These are phyloP conservation scores for Tremella mesenterica DNA, from an alignment of 768 basidiomycete genomes.

Conservation along the genomic window DNA sequence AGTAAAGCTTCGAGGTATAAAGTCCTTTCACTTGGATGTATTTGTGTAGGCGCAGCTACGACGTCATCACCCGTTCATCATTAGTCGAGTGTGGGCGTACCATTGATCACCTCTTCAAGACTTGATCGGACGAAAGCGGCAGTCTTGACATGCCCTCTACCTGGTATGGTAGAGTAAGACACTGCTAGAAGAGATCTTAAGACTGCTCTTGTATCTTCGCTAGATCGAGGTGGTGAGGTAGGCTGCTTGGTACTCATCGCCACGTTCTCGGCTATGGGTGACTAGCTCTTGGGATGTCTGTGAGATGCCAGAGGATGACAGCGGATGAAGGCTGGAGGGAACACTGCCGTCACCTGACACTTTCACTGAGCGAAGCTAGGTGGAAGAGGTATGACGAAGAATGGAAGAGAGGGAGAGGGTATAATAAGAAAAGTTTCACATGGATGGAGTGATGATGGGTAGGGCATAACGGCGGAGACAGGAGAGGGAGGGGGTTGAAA, in stretches of 20 bases:
- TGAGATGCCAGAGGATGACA: too few species aligned
- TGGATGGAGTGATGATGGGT: not conserved
- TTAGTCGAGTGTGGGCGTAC: too few species aligned
- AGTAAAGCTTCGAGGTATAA: constrained; percentile 56
- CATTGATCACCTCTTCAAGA: not conserved
- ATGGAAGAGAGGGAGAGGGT: not conserved
- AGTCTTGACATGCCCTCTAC: not conserved
- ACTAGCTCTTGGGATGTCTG: not conserved
- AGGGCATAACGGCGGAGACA: not conserved
- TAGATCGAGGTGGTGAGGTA: not conserved
- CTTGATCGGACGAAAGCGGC: not conserved
- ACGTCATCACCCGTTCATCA: too few species aligned
- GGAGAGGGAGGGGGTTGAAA: not conserved
- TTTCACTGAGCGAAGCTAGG: not conserved
- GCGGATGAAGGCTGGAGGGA: too few species aligned
- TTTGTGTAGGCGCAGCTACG: constrained; percentile 50
- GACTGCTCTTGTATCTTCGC: not conserved
- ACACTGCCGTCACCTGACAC: too few species aligned
- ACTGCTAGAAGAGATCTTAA: not conserved
- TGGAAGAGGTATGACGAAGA: not conserved
- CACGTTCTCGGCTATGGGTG: not conserved
- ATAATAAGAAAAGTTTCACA: not conserved
- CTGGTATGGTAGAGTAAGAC: not conserved
- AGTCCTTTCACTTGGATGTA: constrained; percentile 51
- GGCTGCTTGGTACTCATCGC: not conserved